Evolutionary conservation across 768 basidiomycete species (phyloP).

Genomic region (Leucosporidium yakuticum): DNA sequence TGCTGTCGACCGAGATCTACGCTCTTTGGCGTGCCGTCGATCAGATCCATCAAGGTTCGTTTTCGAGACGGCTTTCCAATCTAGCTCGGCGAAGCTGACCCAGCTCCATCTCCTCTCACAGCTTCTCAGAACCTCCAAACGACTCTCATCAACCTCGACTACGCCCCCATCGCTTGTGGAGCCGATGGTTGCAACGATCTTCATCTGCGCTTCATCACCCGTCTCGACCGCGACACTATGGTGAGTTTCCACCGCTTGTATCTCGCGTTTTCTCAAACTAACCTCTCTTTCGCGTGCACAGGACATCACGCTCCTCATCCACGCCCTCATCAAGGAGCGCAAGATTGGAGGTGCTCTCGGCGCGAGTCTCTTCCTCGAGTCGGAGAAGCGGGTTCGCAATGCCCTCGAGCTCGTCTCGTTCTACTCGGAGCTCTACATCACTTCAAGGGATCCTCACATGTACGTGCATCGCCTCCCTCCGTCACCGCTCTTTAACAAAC

Average conservation of each 20-base stretch:
- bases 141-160: constrained; percentile 15
- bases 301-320: constrained; percentile 15
- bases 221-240: constrained; percentile 2
- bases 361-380: constrained; percentile 5
- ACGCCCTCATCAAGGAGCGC: constrained; percentile 10
- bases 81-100: too few relatives aligned
- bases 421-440: constrained; percentile 9
- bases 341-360: background rate
- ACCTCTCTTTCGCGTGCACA: too few relatives aligned
- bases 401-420: constrained; percentile 18
- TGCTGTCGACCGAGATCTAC: background rate
- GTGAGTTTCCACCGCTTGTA: too few relatives aligned
- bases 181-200: constrained; percentile 17
- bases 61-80: too few relatives aligned
- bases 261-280: too few relatives aligned
- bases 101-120: background rate
- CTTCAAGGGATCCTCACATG: constrained; percentile 5
- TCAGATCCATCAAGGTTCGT: constrained; percentile 7
- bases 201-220: constrained; percentile 5
- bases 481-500: background rate
- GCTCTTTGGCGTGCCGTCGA: constrained; percentile 9
- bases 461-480: background rate
- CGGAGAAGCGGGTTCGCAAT: constrained; percentile 15
- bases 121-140: constrained; percentile 12
- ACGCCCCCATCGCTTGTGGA: constrained; percentile 2